Conservation (phyloP, 1,284 basidiomycete genomes). For the Hemileia vastatrix region DNA sequence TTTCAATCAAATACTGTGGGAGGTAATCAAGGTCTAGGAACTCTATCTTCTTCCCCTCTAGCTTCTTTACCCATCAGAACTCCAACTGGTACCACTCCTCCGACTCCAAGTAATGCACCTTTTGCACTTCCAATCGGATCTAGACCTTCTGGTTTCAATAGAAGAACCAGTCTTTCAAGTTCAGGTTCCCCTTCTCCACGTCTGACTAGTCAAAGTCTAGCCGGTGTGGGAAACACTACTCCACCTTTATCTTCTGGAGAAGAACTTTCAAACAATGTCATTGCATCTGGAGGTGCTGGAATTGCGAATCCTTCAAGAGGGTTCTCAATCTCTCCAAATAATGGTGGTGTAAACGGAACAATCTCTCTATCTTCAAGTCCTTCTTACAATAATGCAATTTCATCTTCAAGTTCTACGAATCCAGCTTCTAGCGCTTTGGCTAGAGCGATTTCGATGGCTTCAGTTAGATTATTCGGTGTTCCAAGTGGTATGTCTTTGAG, state of each 20-base stretch:
- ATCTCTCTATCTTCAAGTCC: not conserved
- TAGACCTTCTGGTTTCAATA: conserved; percentile 27
- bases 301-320: not conserved
- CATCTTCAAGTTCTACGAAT: not conserved
- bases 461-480: conserved; percentile 34
- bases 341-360: not conserved
- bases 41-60: not conserved
- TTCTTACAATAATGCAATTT: not conserved
- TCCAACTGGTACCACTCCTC: conserved; percentile 5
- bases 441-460: conserved; percentile 40
- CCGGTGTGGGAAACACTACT: conserved; percentile 1
- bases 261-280: not conserved
- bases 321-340: too few species aligned
- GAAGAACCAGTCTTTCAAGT: conserved; percentile 29
- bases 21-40: not conserved
- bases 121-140: conserved; percentile 34
- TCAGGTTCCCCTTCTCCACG: conserved; percentile 29
- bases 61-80: not conserved
- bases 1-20: not conserved
- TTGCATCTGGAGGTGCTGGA: not conserved
- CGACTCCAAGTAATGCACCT: conserved; percentile 25
- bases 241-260: not conserved
- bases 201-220: conserved; percentile 20
- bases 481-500: conserved; percentile 34
- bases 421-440: conserved; percentile 27